Conservation (phyloP, 129 eudicot species). For the Tagetes erecta region DNA sequence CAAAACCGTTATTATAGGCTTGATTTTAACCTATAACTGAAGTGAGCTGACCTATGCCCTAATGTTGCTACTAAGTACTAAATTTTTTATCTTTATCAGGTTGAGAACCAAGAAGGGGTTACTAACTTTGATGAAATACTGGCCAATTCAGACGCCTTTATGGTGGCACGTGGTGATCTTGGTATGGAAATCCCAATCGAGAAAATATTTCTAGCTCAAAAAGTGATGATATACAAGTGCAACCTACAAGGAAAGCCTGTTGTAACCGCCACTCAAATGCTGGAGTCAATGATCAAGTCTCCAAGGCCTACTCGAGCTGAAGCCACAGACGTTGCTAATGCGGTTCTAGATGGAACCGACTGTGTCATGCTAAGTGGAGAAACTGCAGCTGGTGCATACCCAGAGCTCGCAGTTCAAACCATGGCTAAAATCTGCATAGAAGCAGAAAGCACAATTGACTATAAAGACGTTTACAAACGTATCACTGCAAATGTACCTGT, state of each 20-base stretch:
- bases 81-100: constrained; percentile 34
- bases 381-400: constrained; percentile 82
- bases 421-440: constrained; percentile 77
- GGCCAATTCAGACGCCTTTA: constrained; percentile 68
- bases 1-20: no score
- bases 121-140: constrained; percentile 76
- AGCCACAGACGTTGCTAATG: constrained; percentile 74
- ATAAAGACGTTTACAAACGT: constrained; percentile 56
- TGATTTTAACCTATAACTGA: neutral
- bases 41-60: no score
- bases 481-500: constrained; percentile 61
- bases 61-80: no score
- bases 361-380: constrained; percentile 79
- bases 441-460: constrained; percentile 65
- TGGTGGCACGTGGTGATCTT: constrained; percentile 79
- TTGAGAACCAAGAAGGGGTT: constrained; percentile 82
- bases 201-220: constrained; percentile 75
- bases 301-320: constrained; percentile 76
- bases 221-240: constrained; percentile 69
- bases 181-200: constrained; percentile 83
- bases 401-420: constrained; percentile 68
- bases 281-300: constrained; percentile 77
- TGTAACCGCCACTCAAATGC: constrained; percentile 79
- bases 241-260: constrained; percentile 78
- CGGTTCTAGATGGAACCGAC: constrained; percentile 73